Evolutionary conservation across 208 protist genomes (phyloP), one percentile per base, ranked within the genome.

Genomic region (Acanthamoeba royreba): DNA sequence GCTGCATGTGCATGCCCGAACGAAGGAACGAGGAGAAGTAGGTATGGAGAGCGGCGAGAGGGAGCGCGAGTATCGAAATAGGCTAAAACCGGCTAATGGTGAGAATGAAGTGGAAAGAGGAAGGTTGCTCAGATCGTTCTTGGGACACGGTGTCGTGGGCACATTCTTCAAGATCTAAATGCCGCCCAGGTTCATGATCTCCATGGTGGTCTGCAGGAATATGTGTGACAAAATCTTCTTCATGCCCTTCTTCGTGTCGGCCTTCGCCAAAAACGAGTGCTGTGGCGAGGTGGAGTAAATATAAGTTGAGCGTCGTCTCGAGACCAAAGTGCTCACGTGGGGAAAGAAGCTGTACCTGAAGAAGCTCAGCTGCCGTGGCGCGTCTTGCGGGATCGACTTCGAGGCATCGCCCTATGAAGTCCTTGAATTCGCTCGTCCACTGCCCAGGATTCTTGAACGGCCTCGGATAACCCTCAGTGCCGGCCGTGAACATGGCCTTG

Each of bases 221-320:
- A 95, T 94, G 45, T 89, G 83, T 58, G 86, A 88, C 46, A 95
- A 93, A 46, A 96, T 87, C 53, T 79, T 52, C 63, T 96, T 96
- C 94, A 96, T 96, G 61, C 74, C 85, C 47, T 92, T 93, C 63
- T 77, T 94, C n/a, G 94, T 79, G 31, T 93, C 87, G n/a, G 72
- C 63, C 63, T 92, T 85, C 11, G 53, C 77, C 77, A 96, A 93
- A 63, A 94, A 96, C 85, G 92, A 87, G 89, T 96, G 94, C 94
- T 95, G 90, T 69, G 40, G 31, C 5, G 1, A 69, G 13, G 17
- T 61, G 46, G 7, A 74, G 28, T 2, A 74, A 5, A 1, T 40
- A 31, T 19, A 52, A 33, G 17, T n/a, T 28, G 17, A 35, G 35
- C 15, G 35, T 11, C 11, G 25, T 9, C 58, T 19, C 28, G 25